Evolutionary conservation across 108 stramenopile species (phyloP), one percentile per base, ranked within the genome.

Genomic region (Nitzschia sp.): DNA sequence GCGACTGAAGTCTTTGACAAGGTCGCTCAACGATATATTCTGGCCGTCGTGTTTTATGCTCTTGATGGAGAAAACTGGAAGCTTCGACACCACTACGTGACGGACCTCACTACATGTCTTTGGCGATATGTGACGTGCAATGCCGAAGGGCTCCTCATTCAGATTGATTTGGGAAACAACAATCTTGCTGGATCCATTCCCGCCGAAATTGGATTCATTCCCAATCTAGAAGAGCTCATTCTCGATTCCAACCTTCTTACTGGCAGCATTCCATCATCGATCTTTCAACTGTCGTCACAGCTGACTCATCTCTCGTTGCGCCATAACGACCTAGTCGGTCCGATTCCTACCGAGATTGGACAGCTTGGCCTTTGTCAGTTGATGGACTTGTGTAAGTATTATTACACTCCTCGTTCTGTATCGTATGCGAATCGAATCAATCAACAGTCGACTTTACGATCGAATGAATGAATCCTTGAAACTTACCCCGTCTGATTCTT

Each of bases 211-310:
- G 72, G 62, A 4, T 62, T 34, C 5, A 59, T 75, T 22, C 57
- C 31, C 6, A 70, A 52, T n/a, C 59, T 89, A 57, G 35, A 76
- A 55, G 73, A 68, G 23, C 47, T 72, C 2, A 38, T 23, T 35
- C 22, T 85, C 30, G 34, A 19, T 23, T 3, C 16, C 27, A 41
- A 9, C 38, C 38, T 6, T 13, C 13, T 41, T 6, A 63, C 73
- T 11, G 85, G 85, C 4, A 72, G 61, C 2, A 32, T 86, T 2
- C 85, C 85, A 1, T 33, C 62, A 19, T 48, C 71, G 6, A 46
- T 81, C 16, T 59, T 54, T 33, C 16, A 15, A 17, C 22, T 83
- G 63, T 69, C 62, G 0, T n/a, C n/a, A n/a, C 38, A 69, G 17
- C 36, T 80, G 48, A 29, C 26, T n/a, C 46, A 11, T 11, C 25